Evolutionary conservation across 331 rosid genomes (phyloP), one percentile per base, ranked within the genome.

Genomic region (Acacia concinna): DNA sequence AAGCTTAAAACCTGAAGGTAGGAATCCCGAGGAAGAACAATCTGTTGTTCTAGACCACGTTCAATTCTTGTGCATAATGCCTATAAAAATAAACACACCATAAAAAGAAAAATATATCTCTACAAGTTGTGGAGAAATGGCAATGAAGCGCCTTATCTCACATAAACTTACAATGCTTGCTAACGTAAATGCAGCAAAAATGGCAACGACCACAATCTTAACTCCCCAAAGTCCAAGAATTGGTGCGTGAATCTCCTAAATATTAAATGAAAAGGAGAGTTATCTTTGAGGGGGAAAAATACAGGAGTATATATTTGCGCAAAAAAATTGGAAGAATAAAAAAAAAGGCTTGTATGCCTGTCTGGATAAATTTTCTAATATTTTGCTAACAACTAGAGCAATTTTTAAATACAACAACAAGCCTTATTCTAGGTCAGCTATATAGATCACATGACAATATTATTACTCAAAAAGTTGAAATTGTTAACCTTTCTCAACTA

Each of bases 1-100:
- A 68, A 78, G 59, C 78, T 71, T 74, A 78, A 70, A 77, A 95
- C 98, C 98, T 95, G 98, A 75, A 95, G 98, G 84, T 95, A 95
- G 85, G 98, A 95, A 86, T 95, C 94, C 71, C 96, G 87, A 4
- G 98, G 98, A 90, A 95, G 98, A 82, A 90, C 98, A 91, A 95
- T 86, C 91, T 95, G 82, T 86, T 95, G 98, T 86, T 95, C 97
- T 68, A 95, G 89, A 77, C 98, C 98, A 46, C 92, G 84, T 87
- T 92, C 91, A 87, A 95, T 87, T 83, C 93, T 90, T 27, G 93
- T 84, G 79, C 91, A 88, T 87, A 95, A 87, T 82, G 98, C 92
- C 98, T 95, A 71, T 30, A 56, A 23, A 74, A 81, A 69, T 23
- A 28, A 60, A 87, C 70, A 23, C 10, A 60, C n/a, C 37, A 13